Evolutionary conservation across 75 land plant species (phyloP).

Genomic region (Gnetum montanum): DNA sequence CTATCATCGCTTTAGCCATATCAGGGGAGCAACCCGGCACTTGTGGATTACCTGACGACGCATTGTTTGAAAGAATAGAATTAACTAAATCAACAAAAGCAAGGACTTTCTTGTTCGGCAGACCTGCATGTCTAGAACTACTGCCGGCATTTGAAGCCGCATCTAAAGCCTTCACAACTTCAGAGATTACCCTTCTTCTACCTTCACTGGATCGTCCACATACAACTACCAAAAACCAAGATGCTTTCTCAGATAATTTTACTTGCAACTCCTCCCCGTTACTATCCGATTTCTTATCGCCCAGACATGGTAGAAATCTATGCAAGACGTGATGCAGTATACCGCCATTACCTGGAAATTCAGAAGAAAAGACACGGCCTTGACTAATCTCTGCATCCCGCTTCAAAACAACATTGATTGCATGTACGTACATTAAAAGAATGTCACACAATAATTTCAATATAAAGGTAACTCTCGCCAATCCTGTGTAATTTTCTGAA

Average conservation of each 20-base stretch:
- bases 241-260: slow-evolving; percentile 82
- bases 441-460: slow-evolving; percentile 80
- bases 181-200: slow-evolving; percentile 63
- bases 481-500: slow-evolving; percentile 49
- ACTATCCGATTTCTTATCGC: slow-evolving; percentile 40
- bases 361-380: slow-evolving; percentile 38
- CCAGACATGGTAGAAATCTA: slow-evolving; percentile 50
- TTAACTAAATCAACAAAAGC: slow-evolving; percentile 66
- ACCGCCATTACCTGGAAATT: slow-evolving; percentile 49
- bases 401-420: slow-evolving; percentile 60
- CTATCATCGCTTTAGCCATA: slow-evolving; percentile 83
- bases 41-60: slow-evolving; percentile 52
- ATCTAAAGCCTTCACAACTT: slow-evolving; percentile 62
- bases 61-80: slow-evolving; percentile 68
- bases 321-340: slow-evolving; percentile 80
- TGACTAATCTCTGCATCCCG: slow-evolving; percentile 71
- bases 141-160: slow-evolving; percentile 24
- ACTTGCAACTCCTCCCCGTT: slow-evolving; percentile 63
- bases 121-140: slow-evolving; percentile 22
- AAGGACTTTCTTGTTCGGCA: slow-evolving; percentile 53
- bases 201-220: slow-evolving; percentile 90
- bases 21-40: slow-evolving; percentile 75
- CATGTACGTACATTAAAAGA: slow-evolving; percentile 73
- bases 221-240: slow-evolving; percentile 73
- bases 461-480: slow-evolving; percentile 78